These are phyloP conservation scores for Boehmeria nivea DNA, from an alignment of 306 rosid genomes.

Conservation along the genomic window DNA sequence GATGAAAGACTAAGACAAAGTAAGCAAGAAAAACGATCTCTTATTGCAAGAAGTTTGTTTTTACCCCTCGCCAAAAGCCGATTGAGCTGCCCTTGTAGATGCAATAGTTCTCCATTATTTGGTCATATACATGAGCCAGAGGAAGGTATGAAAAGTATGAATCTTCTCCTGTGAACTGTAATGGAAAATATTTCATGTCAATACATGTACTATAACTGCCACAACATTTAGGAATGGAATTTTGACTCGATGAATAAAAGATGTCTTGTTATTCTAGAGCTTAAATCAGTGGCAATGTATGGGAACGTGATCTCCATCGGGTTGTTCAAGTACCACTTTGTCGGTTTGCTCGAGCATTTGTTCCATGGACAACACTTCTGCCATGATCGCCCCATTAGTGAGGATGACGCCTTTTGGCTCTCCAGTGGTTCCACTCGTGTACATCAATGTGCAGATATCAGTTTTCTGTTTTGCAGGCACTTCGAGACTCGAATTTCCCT, in stretches of 20 bases:
- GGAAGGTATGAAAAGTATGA: conserved; percentile 87
- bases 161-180: conserved; percentile 65
- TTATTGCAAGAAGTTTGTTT: conserved; percentile 19
- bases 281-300: neutral
- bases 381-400: conserved; percentile 61
- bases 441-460: conserved; percentile 72
- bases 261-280: neutral
- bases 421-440: conserved; percentile 95
- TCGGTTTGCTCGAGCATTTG: conserved; percentile 62
- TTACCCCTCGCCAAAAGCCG: conserved; percentile 91
- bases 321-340: conserved; percentile 42
- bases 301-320: neutral
- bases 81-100: conserved; percentile 68
- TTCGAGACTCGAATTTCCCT: conserved; percentile 60
- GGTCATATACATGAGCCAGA: conserved; percentile 78
- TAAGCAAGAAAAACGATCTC: neutral
- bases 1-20: neutral
- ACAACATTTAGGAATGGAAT: too few relatives aligned
- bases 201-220: neutral
- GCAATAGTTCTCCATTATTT: conserved; percentile 74
- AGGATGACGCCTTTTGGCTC: conserved; percentile 94
- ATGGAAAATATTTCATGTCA: conserved; percentile 13
- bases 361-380: conserved; percentile 67
- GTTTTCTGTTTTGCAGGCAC: conserved; percentile 56
- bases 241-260: too few relatives aligned